Conservation (phyloP, 768 basidiomycete species). For the Amanita muscaria region DNA sequence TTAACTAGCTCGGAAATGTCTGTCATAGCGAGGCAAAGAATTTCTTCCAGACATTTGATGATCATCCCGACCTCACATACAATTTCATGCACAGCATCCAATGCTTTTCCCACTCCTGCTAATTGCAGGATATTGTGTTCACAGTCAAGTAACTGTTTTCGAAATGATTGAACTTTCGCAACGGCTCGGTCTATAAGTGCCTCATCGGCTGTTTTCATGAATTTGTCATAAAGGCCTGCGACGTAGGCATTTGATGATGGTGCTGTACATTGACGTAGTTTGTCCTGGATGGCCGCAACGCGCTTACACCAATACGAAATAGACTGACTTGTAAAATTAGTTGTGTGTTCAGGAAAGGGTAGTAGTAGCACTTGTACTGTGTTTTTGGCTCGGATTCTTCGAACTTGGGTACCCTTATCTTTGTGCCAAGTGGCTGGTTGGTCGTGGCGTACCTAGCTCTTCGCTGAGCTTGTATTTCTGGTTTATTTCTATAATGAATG, state of each 20-base stretch:
- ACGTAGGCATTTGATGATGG: too few relatives aligned
- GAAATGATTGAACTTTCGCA: neutral
- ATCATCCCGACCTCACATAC: neutral
- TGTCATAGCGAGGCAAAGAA: neutral
- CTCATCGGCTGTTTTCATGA: neutral
- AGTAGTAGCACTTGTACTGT: too few relatives aligned
- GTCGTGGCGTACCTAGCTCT: too few relatives aligned
- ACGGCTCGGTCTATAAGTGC: neutral
- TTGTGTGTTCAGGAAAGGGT: too few relatives aligned
- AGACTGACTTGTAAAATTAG: too few relatives aligned
- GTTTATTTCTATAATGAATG: constrained; percentile 1
- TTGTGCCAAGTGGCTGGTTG: too few relatives aligned
- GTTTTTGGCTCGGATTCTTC: too few relatives aligned
- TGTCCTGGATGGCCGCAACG: too few relatives aligned
- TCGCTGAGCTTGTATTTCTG: neutral
- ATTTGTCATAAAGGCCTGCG: neutral
- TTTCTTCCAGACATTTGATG: neutral
- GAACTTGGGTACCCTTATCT: too few relatives aligned
- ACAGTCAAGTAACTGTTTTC: neutral
- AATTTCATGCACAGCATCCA: neutral
- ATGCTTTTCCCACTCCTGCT: neutral
- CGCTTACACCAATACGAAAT: too few relatives aligned
- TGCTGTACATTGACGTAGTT: too few relatives aligned
- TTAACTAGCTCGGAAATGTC: neutral
- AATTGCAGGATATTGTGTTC: neutral